Evolutionary conservation across 768 basidiomycete species (phyloP), one percentile per base, ranked within the genome.

Genomic region (Russula lepida): DNA sequence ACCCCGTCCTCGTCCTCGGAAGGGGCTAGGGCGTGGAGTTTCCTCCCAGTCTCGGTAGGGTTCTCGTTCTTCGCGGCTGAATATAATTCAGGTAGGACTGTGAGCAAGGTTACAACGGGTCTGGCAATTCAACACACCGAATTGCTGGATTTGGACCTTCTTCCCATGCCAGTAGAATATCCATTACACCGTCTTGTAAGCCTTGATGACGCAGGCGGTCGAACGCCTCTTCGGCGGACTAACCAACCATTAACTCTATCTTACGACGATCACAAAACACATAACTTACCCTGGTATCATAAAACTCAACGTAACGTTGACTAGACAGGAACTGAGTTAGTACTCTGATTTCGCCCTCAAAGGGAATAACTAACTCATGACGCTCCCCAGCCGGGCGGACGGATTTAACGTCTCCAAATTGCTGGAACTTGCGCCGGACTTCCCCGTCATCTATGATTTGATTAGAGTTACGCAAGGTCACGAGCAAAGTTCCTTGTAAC

Each of bases 231-330:
- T 84, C 84, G 58, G 84, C 85, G 25, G 86, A 90, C 85, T 92
- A 50, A 17, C 27, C 28, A 46, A 68, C 13, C 71, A 64, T 62
- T 37, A 59, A 33, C 33, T 43, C 3, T 23, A 41, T 51, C 4
- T 48, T 39, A 5, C 37, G 15, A 39, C 9, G 21, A 9, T 8
- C 17, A 58, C 27, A 39, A 33, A 49, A 39, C 32, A 28, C n/a
- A 21, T 6, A 4, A 67, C 84, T 71, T 65, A 89, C 92, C 71
- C 92, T 76, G 25, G 82, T 90, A 70, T 99, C 97, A 70, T 86
- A 99, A 69, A 85, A 94, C 70, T 98, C 94, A n/a, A 98, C 88
- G 65, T 90, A 85, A 60, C 90, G 86, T 68, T 92, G 89, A 67
- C 93, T 98, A 62, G 8, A 30, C n/a, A 39, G 28, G 28, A 53